These are phyloP conservation scores for Boletus rufocinnamomeus DNA, from an alignment of 768 basidiomycete genomes.

Conservation along the genomic window DNA sequence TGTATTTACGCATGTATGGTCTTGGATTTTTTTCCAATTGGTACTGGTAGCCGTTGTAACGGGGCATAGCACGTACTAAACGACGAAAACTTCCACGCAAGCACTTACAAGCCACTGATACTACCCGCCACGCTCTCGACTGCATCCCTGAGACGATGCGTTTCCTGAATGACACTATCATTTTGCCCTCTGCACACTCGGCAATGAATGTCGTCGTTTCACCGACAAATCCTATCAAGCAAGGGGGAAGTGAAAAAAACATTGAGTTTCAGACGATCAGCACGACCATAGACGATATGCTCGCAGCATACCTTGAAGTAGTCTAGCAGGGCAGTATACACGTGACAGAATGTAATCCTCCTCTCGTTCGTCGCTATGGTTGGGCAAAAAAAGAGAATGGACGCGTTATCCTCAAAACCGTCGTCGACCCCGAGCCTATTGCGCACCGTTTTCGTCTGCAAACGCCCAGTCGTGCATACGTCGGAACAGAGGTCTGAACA, in stretches of 20 bases:
- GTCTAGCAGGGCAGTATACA: constrained; percentile 75
- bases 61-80: no score
- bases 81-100: no score
- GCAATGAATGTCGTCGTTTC: constrained; percentile 87
- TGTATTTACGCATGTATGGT: no score
- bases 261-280: neutral
- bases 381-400: no score
- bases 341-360: constrained; percentile 71
- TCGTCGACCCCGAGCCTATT: neutral
- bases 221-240: constrained; percentile 60
- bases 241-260: no score
- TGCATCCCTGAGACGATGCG: constrained; percentile 65
- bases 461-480: constrained; percentile 96
- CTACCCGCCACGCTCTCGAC: constrained; percentile 74
- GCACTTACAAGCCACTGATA: constrained; percentile 33
- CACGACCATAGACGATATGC: neutral
- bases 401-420: neutral
- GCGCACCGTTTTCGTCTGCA: constrained; percentile 50
- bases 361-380: constrained; percentile 41
- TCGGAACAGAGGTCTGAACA: constrained; percentile 91
- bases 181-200: constrained; percentile 87
- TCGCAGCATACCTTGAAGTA: constrained; percentile 75
- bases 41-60: no score
- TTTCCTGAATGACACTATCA: constrained; percentile 73
- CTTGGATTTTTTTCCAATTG: no score